Base-by-base conservation (phyloP, 2,329 filamentous ascomycete genomes). In the Aspergillus ustus region DNA sequence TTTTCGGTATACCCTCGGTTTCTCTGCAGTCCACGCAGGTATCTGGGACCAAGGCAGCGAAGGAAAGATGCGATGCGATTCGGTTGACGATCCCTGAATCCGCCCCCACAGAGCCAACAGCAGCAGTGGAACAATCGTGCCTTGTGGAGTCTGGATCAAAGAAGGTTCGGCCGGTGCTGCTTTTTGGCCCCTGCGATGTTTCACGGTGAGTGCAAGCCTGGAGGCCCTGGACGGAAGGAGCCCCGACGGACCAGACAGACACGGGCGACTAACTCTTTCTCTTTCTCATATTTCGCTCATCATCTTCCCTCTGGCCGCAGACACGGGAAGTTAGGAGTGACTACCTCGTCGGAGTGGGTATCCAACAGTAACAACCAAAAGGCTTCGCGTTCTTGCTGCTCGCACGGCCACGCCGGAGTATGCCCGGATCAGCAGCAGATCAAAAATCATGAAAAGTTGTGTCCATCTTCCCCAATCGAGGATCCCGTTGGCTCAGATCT, bases 111-210 rank as follows among this genome's bases (percentile, higher is more conserved):
- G 11, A 40, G 34, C 34, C 34, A 5, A 40, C 9, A 40, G 13
- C 34, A 40, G 34, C 4, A 15, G 13, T 1, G 31, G 31, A 7
- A 34, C 31, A 34, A 34, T 40, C 34, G 9, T 13, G 34, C 34
- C 34, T 15, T 44, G 29, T 56, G 53, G 53, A 48, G 43, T 6
- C 19, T 4, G 11, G n/a, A 2, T 31, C 3, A 48, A 57, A 49
- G 19, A 49, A 49, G 20, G 54, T 49, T 57, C 40, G 15, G 17
- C 43, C 54, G 44, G 54, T 8, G n/a, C 28, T 17, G 11, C 25
- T 49, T 49, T 49, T 45, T 43, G 53, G 29, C 53, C 53, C 53
- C 44, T 6, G 53, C 28, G 7, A 25, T 46, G 54, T 57, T 57
- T 57, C 54, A 57, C 17, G 11, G 3, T 48, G 19, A 45, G 15